A percentile compares a stretch with the other conserved stretches of the same genome.
These are phyloP conservation scores for Porcisia hertigi DNA, from an alignment of 208 protist species.

Conservation along the genomic window DNA sequence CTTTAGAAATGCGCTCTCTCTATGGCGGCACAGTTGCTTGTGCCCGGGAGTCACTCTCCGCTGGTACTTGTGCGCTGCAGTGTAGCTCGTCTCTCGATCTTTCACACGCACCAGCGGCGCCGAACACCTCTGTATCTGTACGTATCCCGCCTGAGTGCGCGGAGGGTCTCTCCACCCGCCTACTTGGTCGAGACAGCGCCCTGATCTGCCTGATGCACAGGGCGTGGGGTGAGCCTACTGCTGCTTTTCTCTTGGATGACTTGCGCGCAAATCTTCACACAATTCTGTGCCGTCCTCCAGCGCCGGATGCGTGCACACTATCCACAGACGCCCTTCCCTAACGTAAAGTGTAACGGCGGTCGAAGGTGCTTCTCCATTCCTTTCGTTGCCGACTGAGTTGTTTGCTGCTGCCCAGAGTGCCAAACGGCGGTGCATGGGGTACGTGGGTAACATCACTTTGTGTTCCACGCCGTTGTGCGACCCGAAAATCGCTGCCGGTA, in stretches of 20 bases:
- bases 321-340: not conserved
- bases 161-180: not conserved
- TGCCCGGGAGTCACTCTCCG: not conserved
- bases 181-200: not conserved
- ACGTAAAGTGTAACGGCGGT: not conserved
- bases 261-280: not conserved
- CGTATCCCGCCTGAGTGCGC: not conserved
- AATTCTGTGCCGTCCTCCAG: not conserved
- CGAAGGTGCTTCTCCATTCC: not conserved
- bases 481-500: not conserved
- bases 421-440: too few relatives aligned
- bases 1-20: not conserved
- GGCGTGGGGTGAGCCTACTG: not conserved
- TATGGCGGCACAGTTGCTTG: slow-evolving; percentile 8
- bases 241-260: slow-evolving; percentile 10
- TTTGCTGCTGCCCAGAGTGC: not conserved
- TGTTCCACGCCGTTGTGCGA: too few relatives aligned
- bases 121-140: not conserved
- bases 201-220: slow-evolving; percentile 7
- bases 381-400: not conserved
- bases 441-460: not conserved
- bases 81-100: not conserved
- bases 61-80: not conserved
- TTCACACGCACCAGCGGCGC: not conserved
- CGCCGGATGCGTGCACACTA: not conserved